These are phyloP conservation scores for Ogataea angusta DNA, from an alignment of 805 yeast species.

Conservation along the genomic window DNA sequence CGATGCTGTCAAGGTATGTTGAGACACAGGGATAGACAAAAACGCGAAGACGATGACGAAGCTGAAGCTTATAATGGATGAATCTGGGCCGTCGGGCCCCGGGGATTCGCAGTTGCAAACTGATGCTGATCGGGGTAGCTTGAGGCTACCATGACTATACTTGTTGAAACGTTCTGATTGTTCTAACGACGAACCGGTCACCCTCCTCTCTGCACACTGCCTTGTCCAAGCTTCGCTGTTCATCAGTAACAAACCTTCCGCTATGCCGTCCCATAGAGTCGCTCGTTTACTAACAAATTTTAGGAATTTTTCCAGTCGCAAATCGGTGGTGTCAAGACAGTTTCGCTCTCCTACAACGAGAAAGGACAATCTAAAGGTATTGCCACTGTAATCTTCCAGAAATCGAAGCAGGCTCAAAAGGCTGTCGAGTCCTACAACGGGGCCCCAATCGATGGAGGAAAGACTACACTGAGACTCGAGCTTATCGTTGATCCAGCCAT, in stretches of 20 bases:
- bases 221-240: slow-evolving; percentile 4
- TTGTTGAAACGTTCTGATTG: slow-evolving; percentile 5
- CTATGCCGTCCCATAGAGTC: slow-evolving; percentile 1
- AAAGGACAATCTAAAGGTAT: slow-evolving; percentile 89
- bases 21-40: slow-evolving; percentile 1
- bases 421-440: slow-evolving; percentile 87
- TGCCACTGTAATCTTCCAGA: slow-evolving; percentile 80
- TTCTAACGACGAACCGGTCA: slow-evolving; percentile 13
- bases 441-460: slow-evolving; percentile 90
- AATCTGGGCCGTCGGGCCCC: slow-evolving; percentile 11
- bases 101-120: slow-evolving; percentile 9
- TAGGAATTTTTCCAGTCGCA: slow-evolving; percentile 88
- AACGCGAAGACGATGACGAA: neutral
- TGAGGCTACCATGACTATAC: neutral
- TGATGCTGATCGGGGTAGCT: neutral
- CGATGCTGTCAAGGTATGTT: slow-evolving; percentile 58
- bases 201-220: slow-evolving; percentile 2
- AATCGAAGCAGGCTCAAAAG: slow-evolving; percentile 62
- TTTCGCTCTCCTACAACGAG: slow-evolving; percentile 75
- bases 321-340: slow-evolving; percentile 78
- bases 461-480: slow-evolving; percentile 70
- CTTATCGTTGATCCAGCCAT: slow-evolving; percentile 80
- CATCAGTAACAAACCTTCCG: neutral
- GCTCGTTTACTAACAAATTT: slow-evolving; percentile 20
- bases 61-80: slow-evolving; percentile 1